Conservation (phyloP, 2,329 filamentous ascomycete genomes). For the Aspergillus proliferans region DNA sequence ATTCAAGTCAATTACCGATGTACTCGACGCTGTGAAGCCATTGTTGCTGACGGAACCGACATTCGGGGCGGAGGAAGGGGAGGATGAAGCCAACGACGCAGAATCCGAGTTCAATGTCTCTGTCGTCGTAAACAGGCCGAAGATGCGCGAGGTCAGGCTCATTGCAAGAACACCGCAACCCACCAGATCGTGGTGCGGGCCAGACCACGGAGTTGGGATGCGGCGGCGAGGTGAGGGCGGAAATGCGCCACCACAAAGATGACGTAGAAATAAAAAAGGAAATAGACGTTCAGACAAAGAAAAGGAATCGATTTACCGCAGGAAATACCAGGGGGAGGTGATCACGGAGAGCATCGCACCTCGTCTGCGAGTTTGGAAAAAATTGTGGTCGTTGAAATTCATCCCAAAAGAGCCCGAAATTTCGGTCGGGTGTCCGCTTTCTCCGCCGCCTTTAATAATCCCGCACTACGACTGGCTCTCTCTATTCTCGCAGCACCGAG, state of each 20-base stretch:
- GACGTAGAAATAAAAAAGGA: conserved; percentile 2
- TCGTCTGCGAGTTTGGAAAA: not conserved
- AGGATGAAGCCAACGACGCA: conserved; percentile 16
- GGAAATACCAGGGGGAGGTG: not conserved
- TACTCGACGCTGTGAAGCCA: no score
- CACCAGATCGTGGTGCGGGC: conserved; percentile 27
- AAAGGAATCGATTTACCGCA: not conserved
- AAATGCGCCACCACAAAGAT: conserved; percentile 10
- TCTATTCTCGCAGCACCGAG: no score
- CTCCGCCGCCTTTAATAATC: conserved; percentile 18
- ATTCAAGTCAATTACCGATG: conserved; percentile 9
- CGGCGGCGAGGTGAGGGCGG: conserved; percentile 11
- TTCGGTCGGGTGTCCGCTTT: conserved; percentile 25
- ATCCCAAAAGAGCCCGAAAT: conserved; percentile 18
- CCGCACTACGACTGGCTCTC: not conserved
- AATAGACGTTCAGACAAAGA: not conserved
- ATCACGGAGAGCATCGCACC: conserved; percentile 12
- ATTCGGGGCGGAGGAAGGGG: not conserved
- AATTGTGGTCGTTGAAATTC: not conserved
- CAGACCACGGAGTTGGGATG: conserved; percentile 22
- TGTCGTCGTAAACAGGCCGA: conserved; percentile 46
- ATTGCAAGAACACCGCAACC: conserved; percentile 41
- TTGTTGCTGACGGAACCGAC: not conserved
- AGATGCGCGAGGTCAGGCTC: conserved; percentile 53
- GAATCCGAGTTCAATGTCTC: conserved; percentile 24